phyloP scores from a whole-genome alignment of 768 basidiomycete genomes.

The Mycena venus region DNA sequence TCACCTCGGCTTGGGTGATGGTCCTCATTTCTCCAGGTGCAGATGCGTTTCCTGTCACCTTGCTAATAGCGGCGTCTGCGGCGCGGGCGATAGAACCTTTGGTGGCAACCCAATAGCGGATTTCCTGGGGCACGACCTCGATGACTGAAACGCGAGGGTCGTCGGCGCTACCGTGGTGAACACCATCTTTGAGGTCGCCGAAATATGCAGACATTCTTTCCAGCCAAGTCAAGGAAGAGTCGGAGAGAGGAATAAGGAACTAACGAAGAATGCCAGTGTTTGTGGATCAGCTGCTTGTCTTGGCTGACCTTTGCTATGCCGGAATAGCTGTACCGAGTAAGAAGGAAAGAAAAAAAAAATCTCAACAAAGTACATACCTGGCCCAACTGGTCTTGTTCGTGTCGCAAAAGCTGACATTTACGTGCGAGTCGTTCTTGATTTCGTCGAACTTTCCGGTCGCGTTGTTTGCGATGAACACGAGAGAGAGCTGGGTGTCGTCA shows the following conservation, averaged over 20 bases:
- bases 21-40: constrained; percentile 84
- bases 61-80: constrained; percentile 69
- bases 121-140: constrained; percentile 83
- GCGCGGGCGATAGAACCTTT: constrained; percentile 70
- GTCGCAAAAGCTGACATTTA: constrained; percentile 87
- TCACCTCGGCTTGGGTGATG: constrained; percentile 80
- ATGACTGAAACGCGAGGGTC: constrained; percentile 88
- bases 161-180: constrained; percentile 82
- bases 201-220: constrained; percentile 81
- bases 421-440: constrained; percentile 79
- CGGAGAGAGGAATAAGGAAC: constrained; percentile 27
- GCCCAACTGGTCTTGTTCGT: constrained; percentile 82
- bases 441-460: constrained; percentile 82
- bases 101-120: constrained; percentile 85
- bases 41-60: constrained; percentile 72
- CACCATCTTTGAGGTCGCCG: constrained; percentile 87
- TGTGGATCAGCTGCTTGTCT: constrained; percentile 73
- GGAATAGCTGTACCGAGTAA: constrained; percentile 62
- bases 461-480: constrained; percentile 83
- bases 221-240: constrained; percentile 3
- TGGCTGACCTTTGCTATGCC: constrained; percentile 77
- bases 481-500: constrained; percentile 62
- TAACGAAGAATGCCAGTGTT: constrained; percentile 72
- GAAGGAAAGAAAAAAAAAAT: not conserved
- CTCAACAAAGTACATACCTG: constrained; percentile 50